Conservation (phyloP, 169 alveolate species). For the Cryptosporidium viatorum region DNA sequence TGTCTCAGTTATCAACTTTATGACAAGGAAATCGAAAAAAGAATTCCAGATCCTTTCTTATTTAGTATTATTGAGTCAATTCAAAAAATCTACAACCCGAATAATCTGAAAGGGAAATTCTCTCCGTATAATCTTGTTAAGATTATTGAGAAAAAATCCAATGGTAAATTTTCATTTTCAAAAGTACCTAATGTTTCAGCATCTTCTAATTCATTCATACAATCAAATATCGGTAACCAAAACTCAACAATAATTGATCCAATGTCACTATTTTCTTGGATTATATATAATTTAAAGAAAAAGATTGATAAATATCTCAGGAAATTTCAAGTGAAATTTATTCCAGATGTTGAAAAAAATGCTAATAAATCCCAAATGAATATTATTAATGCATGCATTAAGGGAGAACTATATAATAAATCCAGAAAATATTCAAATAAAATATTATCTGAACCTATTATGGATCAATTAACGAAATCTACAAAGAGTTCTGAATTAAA, state of each 20-base stretch:
- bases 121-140: constrained; percentile 77
- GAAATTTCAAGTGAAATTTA: constrained; percentile 6
- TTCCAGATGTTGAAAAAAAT: neutral
- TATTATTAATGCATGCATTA: constrained; percentile 32
- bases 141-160: constrained; percentile 80
- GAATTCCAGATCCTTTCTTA: constrained; percentile 87
- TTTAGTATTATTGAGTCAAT: constrained; percentile 92
- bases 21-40: constrained; percentile 77
- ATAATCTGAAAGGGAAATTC: constrained; percentile 94
- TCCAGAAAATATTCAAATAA: neutral
- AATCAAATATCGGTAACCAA: neutral
- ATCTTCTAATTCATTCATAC: neutral
- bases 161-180: constrained; percentile 51
- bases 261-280: constrained; percentile 73
- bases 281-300: constrained; percentile 21
- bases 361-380: neutral
- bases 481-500: neutral
- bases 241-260: constrained; percentile 30
- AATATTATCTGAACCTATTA: neutral
- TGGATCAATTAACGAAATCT: neutral
- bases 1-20: constrained; percentile 78
- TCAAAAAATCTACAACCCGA: constrained; percentile 96
- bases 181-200: neutral
- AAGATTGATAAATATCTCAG: constrained; percentile 21
- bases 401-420: constrained; percentile 19